These are phyloP conservation scores for Thecaphora thlaspeos DNA, from an alignment of 1,284 basidiomycete species.

Conservation along the genomic window DNA sequence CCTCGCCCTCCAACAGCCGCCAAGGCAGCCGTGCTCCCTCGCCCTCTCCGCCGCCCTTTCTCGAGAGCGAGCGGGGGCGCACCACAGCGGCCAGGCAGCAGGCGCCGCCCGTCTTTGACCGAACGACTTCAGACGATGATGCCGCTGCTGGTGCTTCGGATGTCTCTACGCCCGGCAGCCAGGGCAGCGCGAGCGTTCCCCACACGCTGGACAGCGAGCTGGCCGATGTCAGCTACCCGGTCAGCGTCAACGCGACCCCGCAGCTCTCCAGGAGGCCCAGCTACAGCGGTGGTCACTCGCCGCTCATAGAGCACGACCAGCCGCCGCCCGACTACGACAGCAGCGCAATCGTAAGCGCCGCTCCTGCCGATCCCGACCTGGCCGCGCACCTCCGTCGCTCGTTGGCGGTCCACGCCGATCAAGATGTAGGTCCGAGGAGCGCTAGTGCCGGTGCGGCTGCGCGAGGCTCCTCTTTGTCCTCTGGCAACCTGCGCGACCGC, in stretches of 20 bases:
- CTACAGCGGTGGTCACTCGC: constrained; percentile 10
- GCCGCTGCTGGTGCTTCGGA: too few species aligned
- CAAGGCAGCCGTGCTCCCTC: constrained; percentile 24
- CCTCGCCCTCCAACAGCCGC: constrained; percentile 27
- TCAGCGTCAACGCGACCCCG: constrained; percentile 21
- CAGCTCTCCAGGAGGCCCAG: constrained; percentile 27
- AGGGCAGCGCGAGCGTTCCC: too few species aligned
- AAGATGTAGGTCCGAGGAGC: constrained; percentile 12
- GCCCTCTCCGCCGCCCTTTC: constrained; percentile 20
- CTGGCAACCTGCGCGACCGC: too few species aligned
- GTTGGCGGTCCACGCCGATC: constrained; percentile 15
- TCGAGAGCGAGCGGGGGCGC: constrained; percentile 19
- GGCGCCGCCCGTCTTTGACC: constrained; percentile 26
- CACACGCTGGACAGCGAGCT: constrained; percentile 6
- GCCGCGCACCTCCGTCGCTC: constrained; percentile 25
- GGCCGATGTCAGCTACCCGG: constrained; percentile 16
- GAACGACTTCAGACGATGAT: too few species aligned
- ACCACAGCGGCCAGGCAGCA: constrained; percentile 17
- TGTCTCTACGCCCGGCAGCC: too few species aligned
- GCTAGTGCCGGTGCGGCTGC: too few species aligned
- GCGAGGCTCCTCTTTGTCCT: too few species aligned
- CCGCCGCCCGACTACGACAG: not conserved
- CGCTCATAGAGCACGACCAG: constrained; percentile 7
- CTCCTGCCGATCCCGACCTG: constrained; percentile 11
- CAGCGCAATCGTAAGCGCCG: too few species aligned